Evolutionary conservation across 257 asterid species (phyloP).

Genomic region (Solanum sitiens): DNA sequence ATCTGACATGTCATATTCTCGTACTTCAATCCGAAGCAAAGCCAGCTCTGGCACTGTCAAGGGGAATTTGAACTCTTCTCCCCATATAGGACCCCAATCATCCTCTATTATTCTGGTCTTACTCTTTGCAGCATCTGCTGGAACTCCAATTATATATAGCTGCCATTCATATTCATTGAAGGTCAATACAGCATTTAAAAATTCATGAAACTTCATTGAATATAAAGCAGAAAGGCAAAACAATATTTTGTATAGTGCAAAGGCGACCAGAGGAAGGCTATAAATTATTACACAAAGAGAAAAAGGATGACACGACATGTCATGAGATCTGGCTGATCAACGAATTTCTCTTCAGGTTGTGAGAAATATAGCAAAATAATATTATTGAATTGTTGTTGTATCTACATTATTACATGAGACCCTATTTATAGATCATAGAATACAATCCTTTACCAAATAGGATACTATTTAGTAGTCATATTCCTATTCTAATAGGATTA

Average conservation of each 20-base stretch:
- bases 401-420: no score
- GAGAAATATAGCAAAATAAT: no score
- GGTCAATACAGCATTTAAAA: not conserved
- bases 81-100: constrained; percentile 94
- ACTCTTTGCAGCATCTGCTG: constrained; percentile 60
- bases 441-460: no score
- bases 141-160: constrained; percentile 65
- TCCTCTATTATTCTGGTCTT: constrained; percentile 81
- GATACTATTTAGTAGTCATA: no score
- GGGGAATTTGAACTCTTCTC: constrained; percentile 71
- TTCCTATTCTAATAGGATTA: no score
- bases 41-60: constrained; percentile 88
- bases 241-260: not conserved
- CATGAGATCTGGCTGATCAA: not conserved
- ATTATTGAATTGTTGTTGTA: no score
- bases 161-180: constrained; percentile 14
- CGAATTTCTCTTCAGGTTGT: not conserved
- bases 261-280: not conserved
- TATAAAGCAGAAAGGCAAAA: not conserved
- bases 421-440: no score
- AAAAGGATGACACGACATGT: not conserved
- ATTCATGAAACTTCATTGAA: not conserved
- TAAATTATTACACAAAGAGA: not conserved
- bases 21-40: constrained; percentile 68
- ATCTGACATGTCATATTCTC: constrained; percentile 78